A percentile compares a stretch with the other conserved stretches of the same genome.
These are phyloP conservation scores for Trifolium repens DNA, from an alignment of 306 rosid genomes.

Conservation along the genomic window DNA sequence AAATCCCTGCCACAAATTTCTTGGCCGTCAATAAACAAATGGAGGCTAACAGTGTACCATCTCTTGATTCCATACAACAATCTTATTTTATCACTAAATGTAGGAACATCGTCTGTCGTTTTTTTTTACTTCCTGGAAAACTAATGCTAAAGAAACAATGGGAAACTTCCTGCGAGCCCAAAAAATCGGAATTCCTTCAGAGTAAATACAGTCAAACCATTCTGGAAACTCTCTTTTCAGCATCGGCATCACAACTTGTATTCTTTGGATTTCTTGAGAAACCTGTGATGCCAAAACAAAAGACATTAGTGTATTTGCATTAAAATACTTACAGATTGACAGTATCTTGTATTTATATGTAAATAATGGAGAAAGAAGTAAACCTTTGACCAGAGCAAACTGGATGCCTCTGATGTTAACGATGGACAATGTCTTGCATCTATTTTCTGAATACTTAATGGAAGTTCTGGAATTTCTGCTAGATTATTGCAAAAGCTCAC, in stretches of 20 bases:
- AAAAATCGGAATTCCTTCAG: background rate
- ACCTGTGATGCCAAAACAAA: background rate
- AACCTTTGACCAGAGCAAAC: background rate
- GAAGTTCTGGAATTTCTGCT: background rate
- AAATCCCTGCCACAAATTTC: too few species aligned
- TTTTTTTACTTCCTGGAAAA: background rate
- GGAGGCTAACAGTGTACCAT: background rate
- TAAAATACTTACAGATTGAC: background rate
- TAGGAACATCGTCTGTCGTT: too few species aligned
- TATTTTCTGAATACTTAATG: background rate
- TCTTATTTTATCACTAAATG: too few species aligned
- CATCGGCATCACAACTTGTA: background rate
- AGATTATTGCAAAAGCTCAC: background rate
- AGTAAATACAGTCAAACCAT: background rate
- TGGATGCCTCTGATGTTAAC: background rate
- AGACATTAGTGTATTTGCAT: background rate
- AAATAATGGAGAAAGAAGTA: background rate
- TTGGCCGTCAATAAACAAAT: background rate
- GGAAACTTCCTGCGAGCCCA: slow-evolving; percentile 32
- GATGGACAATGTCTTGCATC: background rate
- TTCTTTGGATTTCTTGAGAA: background rate
- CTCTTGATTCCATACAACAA: background rate
- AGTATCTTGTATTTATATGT: background rate
- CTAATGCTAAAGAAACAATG: background rate
- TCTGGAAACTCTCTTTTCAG: background rate